Percentiles rank a stretch among this genome's conserved stretches.
These are phyloP conservation scores for Aegilops umbellulata DNA, from an alignment of 176 grass and related monocot genomes.

Conservation along the genomic window DNA sequence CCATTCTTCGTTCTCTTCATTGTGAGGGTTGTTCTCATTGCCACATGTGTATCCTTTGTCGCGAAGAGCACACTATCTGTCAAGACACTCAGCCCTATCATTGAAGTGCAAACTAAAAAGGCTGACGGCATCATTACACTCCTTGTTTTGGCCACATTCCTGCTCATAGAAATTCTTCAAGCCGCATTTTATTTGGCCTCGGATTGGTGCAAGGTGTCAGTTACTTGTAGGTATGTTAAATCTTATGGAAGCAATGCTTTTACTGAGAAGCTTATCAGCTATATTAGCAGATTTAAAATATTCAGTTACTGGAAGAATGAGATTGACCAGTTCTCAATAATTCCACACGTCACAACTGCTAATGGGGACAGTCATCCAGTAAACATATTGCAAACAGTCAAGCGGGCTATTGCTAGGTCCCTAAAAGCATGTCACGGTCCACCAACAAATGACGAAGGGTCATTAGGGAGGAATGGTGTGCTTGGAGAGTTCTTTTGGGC, in stretches of 20 bases:
- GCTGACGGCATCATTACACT: background rate
- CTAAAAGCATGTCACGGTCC: background rate
- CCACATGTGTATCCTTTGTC: background rate
- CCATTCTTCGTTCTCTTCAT: background rate
- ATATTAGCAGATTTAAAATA: background rate
- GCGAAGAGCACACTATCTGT: background rate
- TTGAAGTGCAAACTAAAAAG: background rate
- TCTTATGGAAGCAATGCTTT: background rate
- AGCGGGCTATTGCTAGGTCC: background rate
- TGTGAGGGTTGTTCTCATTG: background rate
- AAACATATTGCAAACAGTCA: background rate
- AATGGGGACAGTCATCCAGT: background rate
- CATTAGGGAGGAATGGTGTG: background rate
- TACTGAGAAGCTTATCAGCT: background rate
- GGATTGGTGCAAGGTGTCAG: background rate
- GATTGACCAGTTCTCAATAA: background rate
- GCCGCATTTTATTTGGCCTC: background rate
- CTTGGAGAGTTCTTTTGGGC: background rate
- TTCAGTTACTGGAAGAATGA: background rate
- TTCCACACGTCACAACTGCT: background rate
- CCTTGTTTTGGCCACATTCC: background rate
- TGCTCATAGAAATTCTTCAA: constrained; percentile 8
- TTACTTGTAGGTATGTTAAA: background rate
- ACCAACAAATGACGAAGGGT: background rate
- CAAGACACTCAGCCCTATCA: background rate